These are phyloP conservation scores for Endocarpon pusillum DNA, from an alignment of 495 filamentous ascomycete species.

Conservation along the genomic window DNA sequence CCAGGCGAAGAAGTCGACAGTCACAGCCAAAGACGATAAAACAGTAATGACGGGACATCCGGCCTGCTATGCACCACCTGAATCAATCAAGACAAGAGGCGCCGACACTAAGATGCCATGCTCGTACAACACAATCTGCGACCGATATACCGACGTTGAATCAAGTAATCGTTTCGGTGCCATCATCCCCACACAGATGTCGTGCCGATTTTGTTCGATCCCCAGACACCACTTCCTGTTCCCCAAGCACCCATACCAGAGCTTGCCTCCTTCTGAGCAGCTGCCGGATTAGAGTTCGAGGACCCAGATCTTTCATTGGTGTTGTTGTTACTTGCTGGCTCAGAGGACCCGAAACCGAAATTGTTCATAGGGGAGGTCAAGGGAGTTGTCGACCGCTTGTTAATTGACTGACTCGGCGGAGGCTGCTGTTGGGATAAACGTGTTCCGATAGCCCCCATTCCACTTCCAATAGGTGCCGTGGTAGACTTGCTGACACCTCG, in stretches of 20 bases:
- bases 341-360: slow-evolving; percentile 51
- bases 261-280: slow-evolving; percentile 30
- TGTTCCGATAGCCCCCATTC: slow-evolving; percentile 87
- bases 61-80: too few species aligned
- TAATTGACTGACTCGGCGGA: slow-evolving; percentile 44
- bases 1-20: too few species aligned
- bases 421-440: slow-evolving; percentile 43
- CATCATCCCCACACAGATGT: slow-evolving; percentile 69
- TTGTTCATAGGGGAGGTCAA: slow-evolving; percentile 68
- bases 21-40: too few species aligned
- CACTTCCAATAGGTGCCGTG: slow-evolving; percentile 37
- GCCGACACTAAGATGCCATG: too few species aligned
- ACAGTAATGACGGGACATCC: too few species aligned
- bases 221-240: slow-evolving; percentile 56
- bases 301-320: slow-evolving; percentile 43
- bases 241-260: slow-evolving; percentile 46
- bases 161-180: not conserved
- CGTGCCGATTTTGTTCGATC: slow-evolving; percentile 49
- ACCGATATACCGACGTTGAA: too few species aligned
- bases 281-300: slow-evolving; percentile 40
- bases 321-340: slow-evolving; percentile 22
- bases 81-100: too few species aligned
- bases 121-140: too few species aligned
- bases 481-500: slow-evolving; percentile 39
- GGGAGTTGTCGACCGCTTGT: slow-evolving; percentile 79